Base-by-base conservation (phyloP, 306 rosid species). In the Cucurbita argyrosperma region DNA sequence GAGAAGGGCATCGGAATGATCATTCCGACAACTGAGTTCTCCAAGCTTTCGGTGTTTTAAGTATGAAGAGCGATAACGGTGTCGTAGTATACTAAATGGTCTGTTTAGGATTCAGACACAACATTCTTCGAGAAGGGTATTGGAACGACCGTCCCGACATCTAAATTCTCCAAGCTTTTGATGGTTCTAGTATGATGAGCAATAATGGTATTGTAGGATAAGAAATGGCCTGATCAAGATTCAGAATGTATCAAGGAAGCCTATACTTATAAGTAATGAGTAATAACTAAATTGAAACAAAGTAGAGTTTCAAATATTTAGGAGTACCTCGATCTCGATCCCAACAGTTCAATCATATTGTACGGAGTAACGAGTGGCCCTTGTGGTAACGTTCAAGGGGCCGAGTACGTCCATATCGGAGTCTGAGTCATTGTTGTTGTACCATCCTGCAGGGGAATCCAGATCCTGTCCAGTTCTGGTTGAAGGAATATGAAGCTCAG, bases 361-460 rank as follows among this genome's bases (percentile, higher is more conserved):
- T 58, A 87, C 77, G 84, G 88, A 88, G 79, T 85, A 89, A 78
- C 96, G 92, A 2, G 87, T 77, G 50, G 80, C 81, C 21, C 85
- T 84, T 80, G 76, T 63, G 37, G 89, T 91, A 72, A 85, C 30
- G 56, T 81, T 87, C 55, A 75, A 40, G 43, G 85, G 74, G 79
- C 82, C 88, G 46, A 87, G 85, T 45, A 88, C 96, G 23, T 94
- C 96, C 66, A 83, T 79, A 82, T 95, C 99, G 18, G 99, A 95
- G 83, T 90, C 97, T 2, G 87, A 86, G 75, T 49, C 90, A 52
- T 88, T 23, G 59, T 67, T 77, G 16, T 82, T 87, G 67, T 39
- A 51, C 90, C 87, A 83, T 62, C 82, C 85, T 52, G 78, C 81
- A 18, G 85, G 83, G 46, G 84, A 85, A 69, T 80, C 82, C 68